phyloP scores from a whole-genome alignment of 768 basidiomycete genomes.

The Phanerochaete carnosa region DNA sequence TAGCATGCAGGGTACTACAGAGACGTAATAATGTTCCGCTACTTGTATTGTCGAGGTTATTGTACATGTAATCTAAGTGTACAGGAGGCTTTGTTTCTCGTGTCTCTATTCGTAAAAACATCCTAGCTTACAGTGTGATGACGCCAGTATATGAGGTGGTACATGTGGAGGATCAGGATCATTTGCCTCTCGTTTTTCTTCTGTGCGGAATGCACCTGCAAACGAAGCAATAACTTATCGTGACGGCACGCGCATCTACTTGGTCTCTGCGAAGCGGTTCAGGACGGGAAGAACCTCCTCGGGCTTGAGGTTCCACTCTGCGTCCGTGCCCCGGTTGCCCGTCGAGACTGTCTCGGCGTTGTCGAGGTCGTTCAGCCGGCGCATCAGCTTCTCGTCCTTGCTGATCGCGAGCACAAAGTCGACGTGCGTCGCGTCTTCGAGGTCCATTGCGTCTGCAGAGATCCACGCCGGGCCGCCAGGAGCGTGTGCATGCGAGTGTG shows the following conservation, averaged over 20 bases:
- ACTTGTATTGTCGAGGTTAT: too few relatives aligned
- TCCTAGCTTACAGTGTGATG: too few relatives aligned
- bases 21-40: too few relatives aligned
- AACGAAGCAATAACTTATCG: constrained; percentile 2
- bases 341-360: constrained; percentile 71
- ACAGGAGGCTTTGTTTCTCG: too few relatives aligned
- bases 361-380: constrained; percentile 72
- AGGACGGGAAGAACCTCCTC: constrained; percentile 35
- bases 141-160: too few relatives aligned
- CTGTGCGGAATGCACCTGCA: background rate
- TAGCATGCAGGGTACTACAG: too few relatives aligned
- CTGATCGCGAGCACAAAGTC: constrained; percentile 66
- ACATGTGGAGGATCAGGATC: too few relatives aligned
- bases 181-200: too few relatives aligned
- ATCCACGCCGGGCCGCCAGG: constrained; percentile 36
- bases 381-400: constrained; percentile 75
- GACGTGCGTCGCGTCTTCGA: constrained; percentile 36
- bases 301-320: constrained; percentile 57
- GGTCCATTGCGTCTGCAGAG: constrained; percentile 33
- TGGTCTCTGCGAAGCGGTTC: constrained; percentile 28
- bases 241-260: constrained; percentile 4
- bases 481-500: constrained; percentile 26
- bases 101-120: too few relatives aligned
- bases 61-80: too few relatives aligned
- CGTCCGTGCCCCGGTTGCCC: constrained; percentile 77